These are phyloP conservation scores for Corymbia calophylla DNA, from an alignment of 441 rosid genomes.

Conservation along the genomic window DNA sequence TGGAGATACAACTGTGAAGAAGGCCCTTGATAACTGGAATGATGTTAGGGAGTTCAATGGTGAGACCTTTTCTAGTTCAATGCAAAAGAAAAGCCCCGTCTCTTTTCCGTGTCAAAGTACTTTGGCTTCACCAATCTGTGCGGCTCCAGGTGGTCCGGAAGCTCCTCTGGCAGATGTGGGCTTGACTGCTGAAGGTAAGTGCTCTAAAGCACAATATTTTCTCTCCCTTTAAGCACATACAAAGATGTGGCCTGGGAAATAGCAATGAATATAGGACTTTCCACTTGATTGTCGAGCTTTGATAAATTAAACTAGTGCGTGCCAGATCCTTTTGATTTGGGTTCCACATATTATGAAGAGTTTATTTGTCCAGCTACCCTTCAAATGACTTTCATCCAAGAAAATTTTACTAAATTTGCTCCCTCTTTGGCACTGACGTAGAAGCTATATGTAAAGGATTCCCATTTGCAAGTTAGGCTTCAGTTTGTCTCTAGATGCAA, in stretches of 20 bases:
- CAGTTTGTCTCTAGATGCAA: background rate
- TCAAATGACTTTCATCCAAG: background rate
- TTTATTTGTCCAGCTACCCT: background rate
- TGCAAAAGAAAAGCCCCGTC: background rate
- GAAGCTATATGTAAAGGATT: background rate
- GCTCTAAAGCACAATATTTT: background rate
- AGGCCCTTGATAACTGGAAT: background rate
- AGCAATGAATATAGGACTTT: background rate
- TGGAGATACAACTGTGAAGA: background rate
- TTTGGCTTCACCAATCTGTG: background rate
- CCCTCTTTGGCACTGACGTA: background rate
- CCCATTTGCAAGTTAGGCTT: background rate
- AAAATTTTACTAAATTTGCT: background rate
- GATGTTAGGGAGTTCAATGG: background rate
- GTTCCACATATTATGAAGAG: background rate
- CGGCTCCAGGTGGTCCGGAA: background rate
- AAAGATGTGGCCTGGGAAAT: background rate
- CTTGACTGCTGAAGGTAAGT: background rate
- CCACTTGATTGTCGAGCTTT: background rate
- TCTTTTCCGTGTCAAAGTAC: background rate
- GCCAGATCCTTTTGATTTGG: background rate
- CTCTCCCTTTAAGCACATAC: background rate
- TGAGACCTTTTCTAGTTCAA: background rate
- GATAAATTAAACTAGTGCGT: background rate
- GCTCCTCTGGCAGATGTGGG: background rate